Evolutionary conservation across 768 basidiomycete species (phyloP), one percentile per base, ranked within the genome.

Genomic region (Pulveroboletus sp.): DNA sequence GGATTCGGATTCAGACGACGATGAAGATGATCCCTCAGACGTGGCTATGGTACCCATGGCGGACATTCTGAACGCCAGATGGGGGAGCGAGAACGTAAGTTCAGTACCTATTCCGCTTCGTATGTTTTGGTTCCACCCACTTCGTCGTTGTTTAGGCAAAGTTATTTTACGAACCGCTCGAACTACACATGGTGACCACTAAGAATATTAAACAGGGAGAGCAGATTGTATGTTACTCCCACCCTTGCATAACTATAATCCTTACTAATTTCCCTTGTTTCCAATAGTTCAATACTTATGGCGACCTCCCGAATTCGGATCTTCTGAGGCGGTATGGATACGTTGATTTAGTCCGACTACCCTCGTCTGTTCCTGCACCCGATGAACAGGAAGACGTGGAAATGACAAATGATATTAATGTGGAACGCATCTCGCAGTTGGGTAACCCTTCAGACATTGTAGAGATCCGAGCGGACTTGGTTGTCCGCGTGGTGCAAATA

Each of bases 251-350:
- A 3, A 2, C 4, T 4, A 9, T 45, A 20, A 19, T 6, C 2
- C 24, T 24, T 1, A 2, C 26, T 14, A 14, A 12, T 8, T 24
- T 20, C 11, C 3, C 13, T 23, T 17, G n/a, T n/a, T n/a, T n/a
- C n/a, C n/a, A n/a, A n/a, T 57, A 94, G 92, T 93, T 85, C 81
- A 98, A 98, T 66, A 97, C 95, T 0, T 99, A 98, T 65, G 91
- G 86, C 23, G 89, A 94, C 61, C 85, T 82, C 2, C 92, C 95
- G 6, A 98, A 98, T 63, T 81, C 89, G 7, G 94, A 94, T 57
- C 79, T 99, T 8, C 77, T 99, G n/a, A 81, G 96, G 37, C 82
- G 89, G 48, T 98, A 95, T 61, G 96, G 96, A 1, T 89, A 97
- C 61, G 85, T 95, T 46, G 96, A 98, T 68, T 61, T 83, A 24